Evolutionary conservation across 2,329 filamentous ascomycete species (phyloP), one percentile per base, ranked within the genome.

Genomic region (Claviceps digitariae): DNA sequence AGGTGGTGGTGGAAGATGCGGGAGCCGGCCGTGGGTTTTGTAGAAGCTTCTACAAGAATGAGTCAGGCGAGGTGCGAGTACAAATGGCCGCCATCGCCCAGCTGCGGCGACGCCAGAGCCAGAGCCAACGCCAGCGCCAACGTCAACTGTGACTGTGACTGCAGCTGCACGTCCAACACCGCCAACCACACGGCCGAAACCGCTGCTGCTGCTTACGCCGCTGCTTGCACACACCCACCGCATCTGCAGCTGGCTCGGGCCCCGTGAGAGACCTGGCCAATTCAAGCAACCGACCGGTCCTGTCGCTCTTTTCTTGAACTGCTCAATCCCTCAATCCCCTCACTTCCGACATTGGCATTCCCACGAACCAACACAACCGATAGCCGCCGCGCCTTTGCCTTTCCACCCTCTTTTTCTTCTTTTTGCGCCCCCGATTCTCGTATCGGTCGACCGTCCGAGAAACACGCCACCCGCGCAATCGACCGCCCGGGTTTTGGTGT

Each of bases 1-100:
- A 8, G 29, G 55, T 51, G 48, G 55, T 44, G 21, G 9, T 27
- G 43, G 12, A 23, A 15, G 23, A 10, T 25, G 43, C 15, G 21
- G 43, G 21, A 45, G 43, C 43, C 23, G 55, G 50, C 52, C 58
- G 56, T 56, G 57, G 57, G 54, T 59, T 58, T 59, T 58, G 63
- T 72, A 64, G 69, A 72, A 72, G 68, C 61, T 72, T 72, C 69
- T 71, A 72, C 68, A 71, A 70, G 67, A 64, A 62, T 70, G 68
- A 69, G 67, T 69, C 69, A 68, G 67, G 57, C 13, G 44, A 15
- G 25, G 44, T 2, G 27, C 45, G 34, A 58, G 62, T 69, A 68
- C 67, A 69, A 62, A 68, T 65, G 63, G 55, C 47, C 52, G 53
- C 56, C 55, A 49, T 57, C 54, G 56, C 57, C 54, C 62, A 55